Base-by-base conservation (phyloP, 2,329 filamentous ascomycete genomes). In the Aspergillus sp. region DNA sequence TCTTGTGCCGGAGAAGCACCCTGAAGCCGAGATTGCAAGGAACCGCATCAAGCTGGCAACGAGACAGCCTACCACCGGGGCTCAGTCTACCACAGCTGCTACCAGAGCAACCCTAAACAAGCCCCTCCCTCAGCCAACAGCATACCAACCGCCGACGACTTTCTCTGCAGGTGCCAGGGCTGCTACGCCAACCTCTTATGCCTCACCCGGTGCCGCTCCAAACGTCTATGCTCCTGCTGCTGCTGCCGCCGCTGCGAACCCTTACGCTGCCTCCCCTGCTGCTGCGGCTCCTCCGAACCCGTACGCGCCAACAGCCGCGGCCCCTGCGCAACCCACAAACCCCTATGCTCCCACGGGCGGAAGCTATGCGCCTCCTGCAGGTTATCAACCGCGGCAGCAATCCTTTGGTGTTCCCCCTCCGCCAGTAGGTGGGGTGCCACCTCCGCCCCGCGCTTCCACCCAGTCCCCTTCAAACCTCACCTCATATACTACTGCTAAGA, bases 1-100 rank as follows among this genome's bases (percentile, higher is more conserved):
- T 69, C 85, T 99, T 53, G 82, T 99, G 46, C 95, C 95, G 15
- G 79, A 83, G 41, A 86, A 87, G 63, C 97, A 96, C 72, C 88
- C 91, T 40, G 90, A 90, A 57, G 95, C 93, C 37, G 91, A 97
- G 65, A 84, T 95, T 64, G 91, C 93, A 27, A 86, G 92, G 64
- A 89, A 89, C 74, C 87, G 95, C 53, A 88, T 99, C 66, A 89
- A 87, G 76, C 84, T 93, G 68, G 93, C 95, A 2, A 96, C 89
- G 2, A 86, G 87, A 74, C 91, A 86, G 70, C 75, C 74, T 57
- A 70, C 77, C 58, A 69, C 79, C 41, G 76, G 79, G 65, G 67
- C 71, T 11, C 69, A 78, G 73, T 73, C 60, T 70, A 79, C 61
- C 62, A 58, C 72, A 62, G 47, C 78, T 59, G 66, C 76, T 40